Evolutionary conservation across 768 basidiomycete species (phyloP).

Genomic region (Lanmaoa rubissima): DNA sequence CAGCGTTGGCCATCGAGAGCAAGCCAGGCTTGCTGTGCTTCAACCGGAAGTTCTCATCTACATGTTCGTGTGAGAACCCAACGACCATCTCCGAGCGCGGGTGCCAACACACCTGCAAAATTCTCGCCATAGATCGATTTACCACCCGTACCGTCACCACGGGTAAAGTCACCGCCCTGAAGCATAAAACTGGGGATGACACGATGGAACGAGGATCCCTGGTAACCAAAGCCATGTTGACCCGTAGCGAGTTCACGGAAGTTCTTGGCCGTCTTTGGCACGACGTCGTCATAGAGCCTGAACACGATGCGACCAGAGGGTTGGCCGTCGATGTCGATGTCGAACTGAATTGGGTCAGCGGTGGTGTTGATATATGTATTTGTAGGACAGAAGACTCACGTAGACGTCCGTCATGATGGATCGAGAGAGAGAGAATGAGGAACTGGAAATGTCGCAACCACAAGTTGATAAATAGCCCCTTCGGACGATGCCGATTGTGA

Average conservation of each 20-base stretch:
- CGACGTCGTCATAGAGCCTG: conserved; percentile 79
- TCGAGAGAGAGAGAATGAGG: not conserved
- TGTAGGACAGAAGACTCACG: not conserved
- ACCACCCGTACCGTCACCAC: conserved; percentile 71
- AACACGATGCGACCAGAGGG: conserved; percentile 65
- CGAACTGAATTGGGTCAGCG: conserved; percentile 47
- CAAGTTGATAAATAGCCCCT: not conserved
- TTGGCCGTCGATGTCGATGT: conserved; percentile 49
- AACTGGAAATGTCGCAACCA: not conserved
- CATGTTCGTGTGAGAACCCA: conserved; percentile 16
- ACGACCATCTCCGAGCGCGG: too few species aligned
- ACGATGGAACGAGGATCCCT: conserved; percentile 70
- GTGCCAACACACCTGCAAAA: conserved; percentile 47
- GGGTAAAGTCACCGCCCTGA: conserved; percentile 88
- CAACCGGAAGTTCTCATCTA: conserved; percentile 82
- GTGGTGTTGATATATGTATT: not conserved
- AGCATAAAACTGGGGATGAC: conserved; percentile 86
- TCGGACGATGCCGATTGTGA: conserved; percentile 11
- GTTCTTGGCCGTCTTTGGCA: conserved; percentile 74
- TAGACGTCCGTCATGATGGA: conserved; percentile 14
- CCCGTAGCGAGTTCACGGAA: conserved; percentile 90
- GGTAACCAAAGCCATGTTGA: conserved; percentile 70
- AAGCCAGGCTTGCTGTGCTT: conserved; percentile 71
- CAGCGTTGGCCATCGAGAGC: conserved; percentile 79
- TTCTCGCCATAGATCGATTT: conserved; percentile 75